phyloP scores from a whole-genome alignment of 2,329 filamentous ascomycete genomes.

The Reticulascus tulasneorum region DNA sequence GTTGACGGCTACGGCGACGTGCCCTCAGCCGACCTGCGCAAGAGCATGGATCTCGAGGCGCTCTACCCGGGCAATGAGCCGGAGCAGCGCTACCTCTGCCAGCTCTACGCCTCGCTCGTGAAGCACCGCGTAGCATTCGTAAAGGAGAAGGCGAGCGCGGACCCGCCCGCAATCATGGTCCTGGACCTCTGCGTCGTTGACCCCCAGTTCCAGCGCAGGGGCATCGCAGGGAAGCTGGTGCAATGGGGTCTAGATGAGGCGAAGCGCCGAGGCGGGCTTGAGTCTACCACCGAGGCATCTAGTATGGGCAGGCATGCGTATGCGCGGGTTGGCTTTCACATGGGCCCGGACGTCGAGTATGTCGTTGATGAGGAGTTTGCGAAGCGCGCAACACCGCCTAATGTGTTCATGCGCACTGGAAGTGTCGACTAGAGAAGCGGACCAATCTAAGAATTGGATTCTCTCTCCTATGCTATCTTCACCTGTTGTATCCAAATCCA shows the following conservation, averaged over 20 bases:
- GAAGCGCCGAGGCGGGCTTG: conserved; percentile 32
- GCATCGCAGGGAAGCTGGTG: conserved; percentile 40
- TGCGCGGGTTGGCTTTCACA: conserved; percentile 40
- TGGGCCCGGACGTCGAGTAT: conserved; percentile 38
- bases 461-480: too few relatives aligned
- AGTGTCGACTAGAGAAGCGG: background rate
- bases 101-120: conserved; percentile 40
- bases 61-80: conserved; percentile 38
- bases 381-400: conserved; percentile 31
- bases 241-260: conserved; percentile 44
- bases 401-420: conserved; percentile 43
- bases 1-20: conserved; percentile 44
- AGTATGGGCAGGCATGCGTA: conserved; percentile 45
- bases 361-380: conserved; percentile 41
- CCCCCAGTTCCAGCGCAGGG: conserved; percentile 47
- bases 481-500: too few relatives aligned
- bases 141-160: conserved; percentile 35
- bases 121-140: conserved; percentile 37
- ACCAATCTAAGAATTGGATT: too few relatives aligned
- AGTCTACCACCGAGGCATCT: conserved; percentile 43
- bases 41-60: conserved; percentile 25
- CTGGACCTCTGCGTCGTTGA: conserved; percentile 50
- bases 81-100: conserved; percentile 42
- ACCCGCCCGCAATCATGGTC: conserved; percentile 42
- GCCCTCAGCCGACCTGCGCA: conserved; percentile 27